Conservation (phyloP, 2,329 filamentous ascomycete genomes). For the Penicillium olsonii region DNA sequence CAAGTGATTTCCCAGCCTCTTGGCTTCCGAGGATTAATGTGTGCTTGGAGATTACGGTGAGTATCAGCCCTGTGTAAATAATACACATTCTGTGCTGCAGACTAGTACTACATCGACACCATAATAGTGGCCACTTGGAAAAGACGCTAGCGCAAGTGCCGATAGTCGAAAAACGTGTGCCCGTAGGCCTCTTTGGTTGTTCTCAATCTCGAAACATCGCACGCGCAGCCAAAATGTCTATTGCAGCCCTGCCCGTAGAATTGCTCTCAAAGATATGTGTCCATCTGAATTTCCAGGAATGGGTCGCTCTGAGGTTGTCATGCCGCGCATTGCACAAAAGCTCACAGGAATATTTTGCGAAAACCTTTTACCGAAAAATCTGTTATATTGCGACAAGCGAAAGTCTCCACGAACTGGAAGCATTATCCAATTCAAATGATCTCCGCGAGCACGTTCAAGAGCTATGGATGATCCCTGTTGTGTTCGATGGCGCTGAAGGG, state of each 20-base stretch:
- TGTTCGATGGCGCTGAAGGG: conserved; percentile 8
- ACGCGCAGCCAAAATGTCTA: conserved; percentile 7
- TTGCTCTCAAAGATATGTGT: conserved; percentile 11
- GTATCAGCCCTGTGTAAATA: too few relatives aligned
- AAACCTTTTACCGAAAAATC: conserved; percentile 12
- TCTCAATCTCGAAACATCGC: conserved; percentile 2
- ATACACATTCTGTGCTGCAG: too few relatives aligned
- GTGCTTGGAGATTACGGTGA: too few relatives aligned
- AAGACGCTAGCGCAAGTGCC: too few relatives aligned
- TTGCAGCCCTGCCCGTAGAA: conserved; percentile 6
- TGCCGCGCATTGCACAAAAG: conserved; percentile 13
- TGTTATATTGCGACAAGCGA: conserved; percentile 17
- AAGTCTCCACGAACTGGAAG: conserved; percentile 13
- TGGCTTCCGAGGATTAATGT: too few relatives aligned
- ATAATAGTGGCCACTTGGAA: too few relatives aligned
- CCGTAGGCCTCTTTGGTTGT: too few relatives aligned
- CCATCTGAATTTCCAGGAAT: conserved; percentile 11
- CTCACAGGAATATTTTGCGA: conserved; percentile 10
- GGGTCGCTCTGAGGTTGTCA: conserved; percentile 14
- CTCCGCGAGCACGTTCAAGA: conserved; percentile 13
- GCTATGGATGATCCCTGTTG: conserved; percentile 14
- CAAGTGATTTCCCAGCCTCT: too few relatives aligned
- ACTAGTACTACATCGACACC: too few relatives aligned
- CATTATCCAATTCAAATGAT: conserved; percentile 9
- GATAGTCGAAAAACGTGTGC: too few relatives aligned